These are phyloP conservation scores for Candida alai DNA, from an alignment of 805 yeast species.

Conservation along the genomic window DNA sequence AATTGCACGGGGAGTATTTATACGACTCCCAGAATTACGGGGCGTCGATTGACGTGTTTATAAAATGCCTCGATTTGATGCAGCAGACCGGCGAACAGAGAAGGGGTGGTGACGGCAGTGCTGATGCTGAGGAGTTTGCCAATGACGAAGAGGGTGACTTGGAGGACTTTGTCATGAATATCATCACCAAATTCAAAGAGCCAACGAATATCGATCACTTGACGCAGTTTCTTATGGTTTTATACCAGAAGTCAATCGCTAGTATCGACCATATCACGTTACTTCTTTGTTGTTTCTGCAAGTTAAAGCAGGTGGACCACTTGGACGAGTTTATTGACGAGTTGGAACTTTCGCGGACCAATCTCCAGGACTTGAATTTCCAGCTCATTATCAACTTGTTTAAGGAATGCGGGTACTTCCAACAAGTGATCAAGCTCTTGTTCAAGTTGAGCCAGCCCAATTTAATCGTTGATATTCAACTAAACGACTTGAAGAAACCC, in stretches of 20 bases:
- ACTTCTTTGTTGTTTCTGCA: conserved; percentile 74
- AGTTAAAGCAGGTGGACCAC: conserved; percentile 58
- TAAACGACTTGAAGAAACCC: conserved; percentile 51
- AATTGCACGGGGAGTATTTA: conserved; percentile 65
- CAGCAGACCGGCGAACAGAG: conserved; percentile 3
- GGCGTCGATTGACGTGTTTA: conserved; percentile 72
- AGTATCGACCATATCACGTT: conserved; percentile 80
- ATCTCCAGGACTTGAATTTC: conserved; percentile 53
- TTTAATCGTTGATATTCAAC: conserved; percentile 68
- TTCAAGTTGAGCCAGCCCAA: conserved; percentile 69
- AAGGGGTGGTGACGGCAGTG: conserved; percentile 8
- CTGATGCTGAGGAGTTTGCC: conserved; percentile 8
- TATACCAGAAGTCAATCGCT: conserved; percentile 53
- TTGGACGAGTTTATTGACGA: conserved; percentile 52
- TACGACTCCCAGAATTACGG: conserved; percentile 62
- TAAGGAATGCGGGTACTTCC: conserved; percentile 64
- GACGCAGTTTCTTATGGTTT: conserved; percentile 57
- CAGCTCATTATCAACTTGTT: conserved; percentile 65
- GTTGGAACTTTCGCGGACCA: conserved; percentile 23
- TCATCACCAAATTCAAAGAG: conserved; percentile 75
- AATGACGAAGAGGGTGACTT: conserved; percentile 21
- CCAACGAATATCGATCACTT: conserved; percentile 66
- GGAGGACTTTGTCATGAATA: conserved; percentile 55
- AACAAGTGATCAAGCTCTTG: conserved; percentile 68
- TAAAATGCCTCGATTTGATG: conserved; percentile 37